Conservation (phyloP, 306 rosid genomes). For the Citrullus amarus region DNA sequence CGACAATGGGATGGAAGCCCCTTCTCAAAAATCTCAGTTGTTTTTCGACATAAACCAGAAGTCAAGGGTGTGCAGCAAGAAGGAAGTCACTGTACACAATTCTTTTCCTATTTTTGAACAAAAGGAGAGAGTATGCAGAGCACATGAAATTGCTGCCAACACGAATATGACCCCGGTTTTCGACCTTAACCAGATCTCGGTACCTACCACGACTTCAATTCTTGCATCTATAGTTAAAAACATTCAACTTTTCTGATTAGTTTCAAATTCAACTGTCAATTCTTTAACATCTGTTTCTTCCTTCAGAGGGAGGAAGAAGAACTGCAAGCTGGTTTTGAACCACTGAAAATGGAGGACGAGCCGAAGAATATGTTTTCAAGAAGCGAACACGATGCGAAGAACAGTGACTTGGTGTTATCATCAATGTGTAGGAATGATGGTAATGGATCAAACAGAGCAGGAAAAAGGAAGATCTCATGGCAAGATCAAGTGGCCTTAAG, state of each 20-base stretch:
- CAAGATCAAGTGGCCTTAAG: conserved; percentile 90
- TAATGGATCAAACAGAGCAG: conserved; percentile 54
- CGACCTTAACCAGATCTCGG: conserved; percentile 93
- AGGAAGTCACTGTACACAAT: conserved; percentile 26
- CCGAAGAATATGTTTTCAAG: conserved; percentile 45
- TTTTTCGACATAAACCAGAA: conserved; percentile 50
- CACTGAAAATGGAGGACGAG: conserved; percentile 42
- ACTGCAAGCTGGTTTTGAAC: conserved; percentile 31
- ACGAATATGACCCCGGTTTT: conserved; percentile 12
- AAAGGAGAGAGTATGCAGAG: conserved; percentile 37
- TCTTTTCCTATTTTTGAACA: conserved; percentile 34
- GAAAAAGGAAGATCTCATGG: conserved; percentile 96
- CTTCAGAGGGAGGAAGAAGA: conserved; percentile 84
- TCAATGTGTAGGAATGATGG: conserved; percentile 60
- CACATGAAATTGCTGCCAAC: conserved; percentile 40
- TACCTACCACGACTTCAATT: conserved; percentile 8
- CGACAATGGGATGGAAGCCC: conserved; percentile 26
- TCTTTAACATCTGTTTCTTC: background rate
- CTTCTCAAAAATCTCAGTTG: conserved; percentile 24
- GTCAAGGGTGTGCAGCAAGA: conserved; percentile 24
- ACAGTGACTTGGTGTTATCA: conserved; percentile 46
- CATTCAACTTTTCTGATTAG: background rate
- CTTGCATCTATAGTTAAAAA: background rate
- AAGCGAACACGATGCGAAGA: conserved; percentile 44
- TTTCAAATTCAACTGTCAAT: background rate